A percentile compares a stretch with the other conserved stretches of the same genome.
phyloP scores from a whole-genome alignment of 805 yeast species.

The Peterozyma toletana region DNA sequence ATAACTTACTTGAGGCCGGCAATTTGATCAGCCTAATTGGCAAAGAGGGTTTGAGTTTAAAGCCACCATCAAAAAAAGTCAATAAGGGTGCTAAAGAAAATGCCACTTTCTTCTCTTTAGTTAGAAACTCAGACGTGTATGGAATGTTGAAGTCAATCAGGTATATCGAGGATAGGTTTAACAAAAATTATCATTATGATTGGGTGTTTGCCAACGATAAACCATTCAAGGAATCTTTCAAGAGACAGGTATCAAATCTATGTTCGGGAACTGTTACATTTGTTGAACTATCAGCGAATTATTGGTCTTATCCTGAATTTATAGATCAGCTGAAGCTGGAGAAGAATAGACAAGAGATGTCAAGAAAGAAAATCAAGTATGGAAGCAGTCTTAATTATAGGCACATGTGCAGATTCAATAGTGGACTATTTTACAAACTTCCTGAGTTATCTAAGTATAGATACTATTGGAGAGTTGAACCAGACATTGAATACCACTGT shows the following conservation, averaged over 20 bases:
- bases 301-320: constrained; percentile 64
- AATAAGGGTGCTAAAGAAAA: constrained; percentile 26
- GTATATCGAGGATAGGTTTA: constrained; percentile 58
- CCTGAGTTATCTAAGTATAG: constrained; percentile 36
- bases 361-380: constrained; percentile 29
- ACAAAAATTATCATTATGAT: constrained; percentile 53
- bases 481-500: constrained; percentile 48
- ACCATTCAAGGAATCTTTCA: constrained; percentile 51
- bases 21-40: no score
- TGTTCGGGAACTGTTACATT: constrained; percentile 54
- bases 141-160: constrained; percentile 48
- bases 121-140: constrained; percentile 55
- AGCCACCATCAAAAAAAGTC: no score
- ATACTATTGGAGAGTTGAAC: constrained; percentile 58
- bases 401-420: constrained; percentile 70
- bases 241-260: constrained; percentile 32
- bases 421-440: constrained; percentile 52
- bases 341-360: constrained; percentile 36
- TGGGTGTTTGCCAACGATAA: constrained; percentile 72
- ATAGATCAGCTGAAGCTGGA: constrained; percentile 49
- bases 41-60: no score
- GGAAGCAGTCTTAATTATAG: constrained; percentile 47
- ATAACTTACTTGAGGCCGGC: no score
- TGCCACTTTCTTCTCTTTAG: constrained; percentile 63
- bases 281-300: constrained; percentile 48